phyloP scores from a whole-genome alignment of 139 green algal species.

The Volvox africanus region DNA sequence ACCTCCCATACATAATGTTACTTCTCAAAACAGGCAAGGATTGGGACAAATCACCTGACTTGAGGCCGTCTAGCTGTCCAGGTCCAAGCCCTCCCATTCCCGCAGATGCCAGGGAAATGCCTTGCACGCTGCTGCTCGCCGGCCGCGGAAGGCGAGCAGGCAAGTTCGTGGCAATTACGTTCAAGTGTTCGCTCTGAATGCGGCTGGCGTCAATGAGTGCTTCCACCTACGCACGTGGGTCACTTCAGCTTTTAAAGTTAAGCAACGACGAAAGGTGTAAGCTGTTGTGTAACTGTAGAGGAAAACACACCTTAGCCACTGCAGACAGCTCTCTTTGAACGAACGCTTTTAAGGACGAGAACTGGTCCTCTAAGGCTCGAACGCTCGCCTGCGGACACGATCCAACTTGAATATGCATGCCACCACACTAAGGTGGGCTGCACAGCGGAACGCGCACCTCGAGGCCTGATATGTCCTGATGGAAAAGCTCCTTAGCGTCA shows the following conservation, averaged over 20 bases:
- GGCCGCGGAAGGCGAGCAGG: constrained; percentile 62
- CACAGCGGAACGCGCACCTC: not conserved
- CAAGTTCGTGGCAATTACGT: constrained; percentile 66
- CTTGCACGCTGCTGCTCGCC: not conserved
- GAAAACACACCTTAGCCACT: constrained; percentile 54
- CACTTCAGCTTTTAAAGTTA: not conserved
- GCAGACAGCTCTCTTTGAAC: constrained; percentile 47
- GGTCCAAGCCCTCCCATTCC: not conserved
- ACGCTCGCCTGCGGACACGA: constrained; percentile 52
- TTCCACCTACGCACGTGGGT: constrained; percentile 40
- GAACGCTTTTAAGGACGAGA: constrained; percentile 46
- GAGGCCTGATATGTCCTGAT: not conserved
- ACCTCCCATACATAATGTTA: not conserved
- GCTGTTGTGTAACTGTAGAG: not conserved
- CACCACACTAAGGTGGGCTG: not conserved
- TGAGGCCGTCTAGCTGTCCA: not conserved
- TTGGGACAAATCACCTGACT: not conserved
- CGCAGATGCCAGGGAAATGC: not conserved
- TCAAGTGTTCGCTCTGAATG: constrained; percentile 63
- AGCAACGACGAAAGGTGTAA: not conserved
- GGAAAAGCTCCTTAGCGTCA: not conserved
- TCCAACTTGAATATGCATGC: not conserved
- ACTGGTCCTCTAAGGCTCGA: constrained; percentile 51
- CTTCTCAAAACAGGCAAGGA: not conserved
- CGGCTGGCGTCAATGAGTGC: constrained; percentile 64